Evolutionary conservation across 1,284 basidiomycete species (phyloP).

Genomic region (Irpex lacteus): DNA sequence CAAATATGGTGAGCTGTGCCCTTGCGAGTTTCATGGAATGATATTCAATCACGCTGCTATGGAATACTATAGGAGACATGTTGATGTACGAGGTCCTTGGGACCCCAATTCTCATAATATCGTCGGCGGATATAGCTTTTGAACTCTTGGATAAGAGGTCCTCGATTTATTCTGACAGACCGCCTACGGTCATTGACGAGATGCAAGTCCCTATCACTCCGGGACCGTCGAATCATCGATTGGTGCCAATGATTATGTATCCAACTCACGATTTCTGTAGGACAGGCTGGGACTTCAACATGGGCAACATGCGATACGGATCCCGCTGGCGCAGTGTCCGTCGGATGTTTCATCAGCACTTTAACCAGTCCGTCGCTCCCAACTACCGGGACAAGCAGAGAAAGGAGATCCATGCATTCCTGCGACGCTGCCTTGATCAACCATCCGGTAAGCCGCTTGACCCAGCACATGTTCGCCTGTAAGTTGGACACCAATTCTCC

Average conservation of each 20-base stretch:
- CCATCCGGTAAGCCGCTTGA: neutral
- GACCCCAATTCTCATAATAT: neutral
- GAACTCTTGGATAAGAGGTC: slow-evolving; percentile 13
- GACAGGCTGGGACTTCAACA: slow-evolving; percentile 27
- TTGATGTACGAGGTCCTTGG: no score
- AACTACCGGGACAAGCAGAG: slow-evolving; percentile 17
- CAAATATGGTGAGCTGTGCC: slow-evolving; percentile 9
- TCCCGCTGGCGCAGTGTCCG: slow-evolving; percentile 28
- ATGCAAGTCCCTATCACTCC: neutral
- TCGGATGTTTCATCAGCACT: slow-evolving; percentile 21
- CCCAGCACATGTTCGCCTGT: slow-evolving; percentile 2
- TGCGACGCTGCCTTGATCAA: slow-evolving; percentile 19
- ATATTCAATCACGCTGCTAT: no score
- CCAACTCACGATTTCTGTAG: slow-evolving; percentile 3
- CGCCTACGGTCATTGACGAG: neutral
- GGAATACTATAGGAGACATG: no score
- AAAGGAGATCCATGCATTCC: slow-evolving; percentile 17
- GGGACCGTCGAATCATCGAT: neutral
- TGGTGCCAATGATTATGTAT: no score
- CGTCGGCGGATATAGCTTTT: neutral
- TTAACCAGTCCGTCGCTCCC: slow-evolving; percentile 12
- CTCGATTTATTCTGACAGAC: slow-evolving; percentile 11
- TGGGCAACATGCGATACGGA: slow-evolving; percentile 32
- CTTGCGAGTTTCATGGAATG: no score
- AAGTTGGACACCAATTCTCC: neutral